phyloP scores from a whole-genome alignment of 208 protist species.

The Leishmania amazonensis region DNA sequence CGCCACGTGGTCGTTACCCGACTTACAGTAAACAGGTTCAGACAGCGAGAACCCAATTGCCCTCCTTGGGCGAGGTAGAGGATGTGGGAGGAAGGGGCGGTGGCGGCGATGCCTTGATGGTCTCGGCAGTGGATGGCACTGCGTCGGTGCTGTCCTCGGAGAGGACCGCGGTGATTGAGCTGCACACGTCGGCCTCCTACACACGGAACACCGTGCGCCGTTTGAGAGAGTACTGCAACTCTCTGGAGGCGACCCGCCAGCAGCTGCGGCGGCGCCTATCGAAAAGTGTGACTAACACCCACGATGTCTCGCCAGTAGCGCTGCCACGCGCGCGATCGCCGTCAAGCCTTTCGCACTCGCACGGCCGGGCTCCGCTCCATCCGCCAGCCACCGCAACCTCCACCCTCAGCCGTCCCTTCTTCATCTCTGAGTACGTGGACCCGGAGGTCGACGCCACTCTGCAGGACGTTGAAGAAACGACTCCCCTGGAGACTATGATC shows the following conservation, averaged over 20 bases:
- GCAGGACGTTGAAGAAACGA: slow-evolving; percentile 35
- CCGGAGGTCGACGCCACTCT: slow-evolving; percentile 53
- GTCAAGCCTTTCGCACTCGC: slow-evolving; percentile 14
- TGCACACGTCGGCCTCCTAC: slow-evolving; percentile 48
- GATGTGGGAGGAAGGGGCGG: slow-evolving; percentile 1
- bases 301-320: neutral
- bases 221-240: slow-evolving; percentile 37
- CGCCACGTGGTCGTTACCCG: neutral
- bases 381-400: neutral
- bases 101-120: neutral
- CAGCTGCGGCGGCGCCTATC: slow-evolving; percentile 22
- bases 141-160: slow-evolving; percentile 9
- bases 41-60: slow-evolving; percentile 24
- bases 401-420: slow-evolving; percentile 30
- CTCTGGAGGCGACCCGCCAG: slow-evolving; percentile 38
- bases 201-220: slow-evolving; percentile 36
- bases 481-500: slow-evolving; percentile 38
- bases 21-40: slow-evolving; percentile 37
- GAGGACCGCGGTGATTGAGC: slow-evolving; percentile 42
- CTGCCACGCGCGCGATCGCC: neutral
- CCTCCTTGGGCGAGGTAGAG: slow-evolving; percentile 5
- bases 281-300: neutral
- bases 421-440: slow-evolving; percentile 34
- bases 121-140: slow-evolving; percentile 8
- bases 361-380: neutral